Conservation (phyloP, 78 protist species). For the Dictyostelium brefeldianum region DNA sequence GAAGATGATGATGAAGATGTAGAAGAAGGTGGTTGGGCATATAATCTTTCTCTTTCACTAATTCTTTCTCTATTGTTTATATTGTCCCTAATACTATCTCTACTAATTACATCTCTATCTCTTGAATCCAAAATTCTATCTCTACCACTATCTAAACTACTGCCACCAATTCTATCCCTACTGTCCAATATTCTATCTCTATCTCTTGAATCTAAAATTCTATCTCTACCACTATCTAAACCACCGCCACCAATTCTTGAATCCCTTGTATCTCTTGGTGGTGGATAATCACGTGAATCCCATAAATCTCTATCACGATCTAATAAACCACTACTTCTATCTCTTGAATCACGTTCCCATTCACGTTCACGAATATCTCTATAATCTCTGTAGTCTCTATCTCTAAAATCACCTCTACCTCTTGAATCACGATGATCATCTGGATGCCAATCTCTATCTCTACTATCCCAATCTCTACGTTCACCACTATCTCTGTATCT, state of each 20-base stretch:
- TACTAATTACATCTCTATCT: slow-evolving; percentile 2
- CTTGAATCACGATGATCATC: neutral
- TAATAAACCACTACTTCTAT: too few relatives aligned
- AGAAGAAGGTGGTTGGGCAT: neutral
- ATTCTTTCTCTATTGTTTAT: neutral
- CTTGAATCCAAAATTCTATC: neutral
- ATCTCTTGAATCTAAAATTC: slow-evolving; percentile 4
- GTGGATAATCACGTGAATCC: neutral
- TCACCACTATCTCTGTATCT: neutral
- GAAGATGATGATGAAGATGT: neutral
- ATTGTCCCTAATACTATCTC: slow-evolving; percentile 17
- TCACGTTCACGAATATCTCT: slow-evolving; percentile 1
- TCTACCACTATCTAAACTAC: slow-evolving; percentile 23
- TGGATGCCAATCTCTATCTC: neutral
- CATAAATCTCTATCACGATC: slow-evolving; percentile 14
- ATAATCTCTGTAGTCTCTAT: slow-evolving; percentile 20
- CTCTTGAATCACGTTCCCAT: slow-evolving; percentile 38
- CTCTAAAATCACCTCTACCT: neutral
- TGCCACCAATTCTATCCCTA: neutral
- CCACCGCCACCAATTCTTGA: slow-evolving; percentile 7
- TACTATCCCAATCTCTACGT: neutral
- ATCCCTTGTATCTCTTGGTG: neutral
- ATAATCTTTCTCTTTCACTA: neutral
- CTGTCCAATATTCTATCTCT: slow-evolving; percentile 27
- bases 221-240: neutral